These are phyloP conservation scores for Aspergillus tanneri DNA, from an alignment of 2,329 filamentous ascomycete genomes.

Conservation along the genomic window DNA sequence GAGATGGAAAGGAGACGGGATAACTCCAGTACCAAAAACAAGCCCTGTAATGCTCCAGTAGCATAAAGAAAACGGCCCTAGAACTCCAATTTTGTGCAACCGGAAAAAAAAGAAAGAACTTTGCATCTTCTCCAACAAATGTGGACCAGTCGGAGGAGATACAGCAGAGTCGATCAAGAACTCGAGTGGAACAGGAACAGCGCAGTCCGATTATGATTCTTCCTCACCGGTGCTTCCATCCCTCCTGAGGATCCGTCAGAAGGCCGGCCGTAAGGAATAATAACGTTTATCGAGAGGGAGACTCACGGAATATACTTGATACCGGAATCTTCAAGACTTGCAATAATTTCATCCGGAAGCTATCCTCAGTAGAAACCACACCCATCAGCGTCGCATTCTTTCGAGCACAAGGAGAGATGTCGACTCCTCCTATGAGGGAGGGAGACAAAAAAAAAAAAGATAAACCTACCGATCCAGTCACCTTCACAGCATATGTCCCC, in stretches of 20 bases:
- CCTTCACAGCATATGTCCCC: conserved; percentile 92
- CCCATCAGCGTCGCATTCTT: background rate
- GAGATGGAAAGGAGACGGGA: background rate
- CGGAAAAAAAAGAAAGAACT: too few species aligned
- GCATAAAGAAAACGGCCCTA: background rate
- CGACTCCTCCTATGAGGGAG: too few species aligned
- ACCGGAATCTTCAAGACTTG: conserved; percentile 57
- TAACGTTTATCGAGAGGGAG: background rate
- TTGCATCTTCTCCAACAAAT: too few species aligned
- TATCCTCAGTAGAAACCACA: too few species aligned
- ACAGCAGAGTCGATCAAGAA: background rate
- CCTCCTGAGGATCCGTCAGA: conserved; percentile 31
- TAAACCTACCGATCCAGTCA: conserved; percentile 68
- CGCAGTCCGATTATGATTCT: conserved; percentile 30
- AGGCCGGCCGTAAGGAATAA: background rate
- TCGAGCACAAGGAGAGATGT: too few species aligned
- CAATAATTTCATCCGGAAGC: conserved; percentile 58
- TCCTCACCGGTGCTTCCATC: conserved; percentile 50
- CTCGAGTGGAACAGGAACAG: too few species aligned
- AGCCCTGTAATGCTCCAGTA: background rate
- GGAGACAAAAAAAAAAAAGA: background rate
- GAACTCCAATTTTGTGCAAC: conserved; percentile 8
- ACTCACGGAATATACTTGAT: conserved; percentile 61
- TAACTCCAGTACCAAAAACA: conserved; percentile 5
- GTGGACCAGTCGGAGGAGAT: background rate